These are phyloP conservation scores for Dioscorea zingiberensis DNA, from an alignment of 106 monocot species.

Conservation along the genomic window DNA sequence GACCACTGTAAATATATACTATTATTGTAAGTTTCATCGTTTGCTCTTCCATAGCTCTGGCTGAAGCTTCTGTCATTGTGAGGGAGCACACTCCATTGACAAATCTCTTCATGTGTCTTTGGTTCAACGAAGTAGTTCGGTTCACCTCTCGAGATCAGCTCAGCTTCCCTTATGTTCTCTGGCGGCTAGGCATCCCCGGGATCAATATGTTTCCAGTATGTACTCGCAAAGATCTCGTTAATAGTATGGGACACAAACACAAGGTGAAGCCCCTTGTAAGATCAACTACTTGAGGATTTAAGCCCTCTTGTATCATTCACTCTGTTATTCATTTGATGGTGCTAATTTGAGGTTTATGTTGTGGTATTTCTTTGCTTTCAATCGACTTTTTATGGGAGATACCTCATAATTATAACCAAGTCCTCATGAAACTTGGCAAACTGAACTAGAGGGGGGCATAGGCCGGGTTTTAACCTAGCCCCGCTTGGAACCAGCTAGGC, in stretches of 20 bases:
- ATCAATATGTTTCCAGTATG: conserved; percentile 89
- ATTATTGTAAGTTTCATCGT: too few species aligned
- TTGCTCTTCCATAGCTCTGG: conserved; percentile 49
- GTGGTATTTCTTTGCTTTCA: neutral
- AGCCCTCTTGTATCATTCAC: neutral
- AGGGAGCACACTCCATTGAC: conserved; percentile 70
- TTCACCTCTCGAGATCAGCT: conserved; percentile 95
- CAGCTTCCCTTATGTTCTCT: conserved; percentile 77
- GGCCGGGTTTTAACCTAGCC: too few species aligned
- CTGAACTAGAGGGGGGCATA: too few species aligned
- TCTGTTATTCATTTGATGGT: neutral
- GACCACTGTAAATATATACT: too few species aligned
- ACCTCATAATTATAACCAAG: neutral
- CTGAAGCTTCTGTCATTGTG: conserved; percentile 92
- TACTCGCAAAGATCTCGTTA: conserved; percentile 79
- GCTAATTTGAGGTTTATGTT: neutral
- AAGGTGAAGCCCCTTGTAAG: conserved; percentile 77
- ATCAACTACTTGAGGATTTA: conserved; percentile 8
- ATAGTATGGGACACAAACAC: conserved; percentile 75
- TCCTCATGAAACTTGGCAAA: neutral
- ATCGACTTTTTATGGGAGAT: neutral
- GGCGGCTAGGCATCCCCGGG: conserved; percentile 40
- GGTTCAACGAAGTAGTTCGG: conserved; percentile 92
- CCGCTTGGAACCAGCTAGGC: too few species aligned
- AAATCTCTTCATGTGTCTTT: conserved; percentile 34